A percentile compares a stretch with the other conserved stretches of the same genome.
phyloP scores from a whole-genome alignment of 2,329 filamentous ascomycete genomes.

The Neobulgaria alba region DNA sequence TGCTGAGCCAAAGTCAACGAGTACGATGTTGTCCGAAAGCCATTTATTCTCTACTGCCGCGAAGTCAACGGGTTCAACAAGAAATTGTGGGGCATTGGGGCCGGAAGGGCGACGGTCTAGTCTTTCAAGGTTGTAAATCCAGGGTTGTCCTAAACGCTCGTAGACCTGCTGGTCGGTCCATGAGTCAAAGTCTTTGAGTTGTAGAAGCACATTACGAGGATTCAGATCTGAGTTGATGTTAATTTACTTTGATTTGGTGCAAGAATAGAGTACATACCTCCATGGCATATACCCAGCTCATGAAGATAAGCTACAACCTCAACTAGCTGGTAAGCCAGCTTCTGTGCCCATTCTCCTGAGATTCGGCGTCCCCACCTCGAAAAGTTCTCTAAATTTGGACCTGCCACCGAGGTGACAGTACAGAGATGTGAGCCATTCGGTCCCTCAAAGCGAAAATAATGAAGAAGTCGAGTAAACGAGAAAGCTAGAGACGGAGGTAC shows the following conservation, averaged over 20 bases:
- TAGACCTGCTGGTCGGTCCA: conserved; percentile 11
- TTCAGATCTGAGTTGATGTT: conserved; percentile 8
- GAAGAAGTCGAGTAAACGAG: conserved; percentile 15
- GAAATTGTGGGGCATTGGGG: conserved; percentile 7
- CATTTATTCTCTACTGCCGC: conserved; percentile 11
- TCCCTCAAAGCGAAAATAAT: conserved; percentile 25
- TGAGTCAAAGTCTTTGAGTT: conserved; percentile 15
- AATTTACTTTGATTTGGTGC: conserved; percentile 2
- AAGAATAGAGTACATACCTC: conserved; percentile 10
- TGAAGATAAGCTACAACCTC: conserved; percentile 16
- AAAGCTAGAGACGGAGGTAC: conserved; percentile 2
- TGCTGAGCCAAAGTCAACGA: conserved; percentile 16
- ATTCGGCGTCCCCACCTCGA: conserved; percentile 14
- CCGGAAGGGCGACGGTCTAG: not conserved
- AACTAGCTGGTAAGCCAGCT: conserved; percentile 11
- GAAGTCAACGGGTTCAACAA: conserved; percentile 12
- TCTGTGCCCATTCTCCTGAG: conserved; percentile 11
- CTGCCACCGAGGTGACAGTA: conserved; percentile 27
- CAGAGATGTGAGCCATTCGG: conserved; percentile 39
- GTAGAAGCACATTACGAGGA: conserved; percentile 13
- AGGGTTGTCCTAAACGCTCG: conserved; percentile 11
- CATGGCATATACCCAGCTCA: conserved; percentile 11
- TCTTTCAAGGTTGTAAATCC: conserved; percentile 6
- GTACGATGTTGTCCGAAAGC: conserved; percentile 15
- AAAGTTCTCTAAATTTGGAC: conserved; percentile 17